Percentiles rank a stretch among this genome's conserved stretches.
Conservation (phyloP, 225 moss, liverwort and hornwort genomes). For the Antitrichia curtipendula region DNA sequence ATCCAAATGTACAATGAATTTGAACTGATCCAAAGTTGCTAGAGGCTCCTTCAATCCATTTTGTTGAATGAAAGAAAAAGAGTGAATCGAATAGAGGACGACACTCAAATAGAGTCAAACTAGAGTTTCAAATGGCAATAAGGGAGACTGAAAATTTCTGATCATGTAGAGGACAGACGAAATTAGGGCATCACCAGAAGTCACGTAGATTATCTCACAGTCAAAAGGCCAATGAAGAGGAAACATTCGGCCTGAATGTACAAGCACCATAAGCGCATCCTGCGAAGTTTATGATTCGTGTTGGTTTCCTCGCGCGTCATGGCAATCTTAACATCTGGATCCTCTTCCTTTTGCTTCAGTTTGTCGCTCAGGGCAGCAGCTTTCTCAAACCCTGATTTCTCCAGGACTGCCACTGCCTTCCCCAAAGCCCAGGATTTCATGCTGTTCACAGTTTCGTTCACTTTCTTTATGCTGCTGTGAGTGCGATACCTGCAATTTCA, state of each 20-base stretch:
- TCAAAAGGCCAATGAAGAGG: conserved; percentile 35
- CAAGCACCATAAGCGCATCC: conserved; percentile 43
- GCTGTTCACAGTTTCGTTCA: conserved; percentile 53
- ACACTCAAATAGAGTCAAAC: neutral
- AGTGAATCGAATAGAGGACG: neutral
- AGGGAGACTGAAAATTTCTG: neutral
- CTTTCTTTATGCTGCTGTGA: conserved; percentile 71
- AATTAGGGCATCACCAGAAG: neutral
- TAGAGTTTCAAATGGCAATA: neutral
- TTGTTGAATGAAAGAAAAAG: neutral
- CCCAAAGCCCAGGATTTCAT: conserved; percentile 74
- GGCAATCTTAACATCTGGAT: conserved; percentile 12
- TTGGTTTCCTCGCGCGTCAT: conserved; percentile 28
- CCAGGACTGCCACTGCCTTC: conserved; percentile 61
- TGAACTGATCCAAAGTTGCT: neutral
- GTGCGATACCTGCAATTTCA: conserved; percentile 57
- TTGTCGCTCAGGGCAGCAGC: conserved; percentile 56
- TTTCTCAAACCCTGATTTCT: conserved; percentile 59
- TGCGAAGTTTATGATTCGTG: conserved; percentile 19
- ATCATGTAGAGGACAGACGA: neutral
- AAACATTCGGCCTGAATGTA: conserved; percentile 49
- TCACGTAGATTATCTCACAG: conserved; percentile 12
- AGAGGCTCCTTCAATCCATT: neutral
- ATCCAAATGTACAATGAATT: neutral
- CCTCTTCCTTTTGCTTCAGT: conserved; percentile 50